Evolutionary conservation across 2,329 filamentous ascomycete genomes (phyloP).

Genomic region (Emmonsiellopsis sp.): DNA sequence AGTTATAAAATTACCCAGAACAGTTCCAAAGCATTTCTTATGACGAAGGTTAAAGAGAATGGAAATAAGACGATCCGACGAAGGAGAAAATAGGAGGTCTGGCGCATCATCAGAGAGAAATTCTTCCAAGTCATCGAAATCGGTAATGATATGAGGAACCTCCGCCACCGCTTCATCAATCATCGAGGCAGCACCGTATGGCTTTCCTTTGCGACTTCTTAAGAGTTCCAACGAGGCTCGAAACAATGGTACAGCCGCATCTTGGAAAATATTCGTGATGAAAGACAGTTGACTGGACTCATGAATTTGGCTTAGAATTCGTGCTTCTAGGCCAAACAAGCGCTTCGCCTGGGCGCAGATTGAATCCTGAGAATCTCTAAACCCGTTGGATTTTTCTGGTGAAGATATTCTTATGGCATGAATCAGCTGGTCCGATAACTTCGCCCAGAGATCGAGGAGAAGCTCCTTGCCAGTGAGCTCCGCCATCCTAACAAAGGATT

Average conservation of each 20-base stretch:
- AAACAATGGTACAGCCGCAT: constrained; percentile 32
- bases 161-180: constrained; percentile 45
- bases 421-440: constrained; percentile 53
- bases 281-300: constrained; percentile 17
- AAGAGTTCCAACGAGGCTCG: constrained; percentile 42
- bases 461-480: constrained; percentile 38
- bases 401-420: constrained; percentile 63
- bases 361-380: constrained; percentile 60
- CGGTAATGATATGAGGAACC: constrained; percentile 32
- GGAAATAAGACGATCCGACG: constrained; percentile 56
- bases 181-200: constrained; percentile 54
- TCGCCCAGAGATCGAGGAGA: constrained; percentile 53
- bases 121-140: constrained; percentile 34
- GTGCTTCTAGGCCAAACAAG: constrained; percentile 52
- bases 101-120: constrained; percentile 51
- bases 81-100: constrained; percentile 58
- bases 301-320: constrained; percentile 23
- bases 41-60: constrained; percentile 51
- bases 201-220: constrained; percentile 51
- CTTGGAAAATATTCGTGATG: constrained; percentile 27
- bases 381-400: constrained; percentile 73
- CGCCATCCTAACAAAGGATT: constrained; percentile 30
- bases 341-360: constrained; percentile 59
- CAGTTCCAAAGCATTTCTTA: constrained; percentile 31
- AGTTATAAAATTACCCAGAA: constrained; percentile 29